These are phyloP conservation scores for Candida dajiaensis DNA, from an alignment of 805 yeast genomes.

Conservation along the genomic window DNA sequence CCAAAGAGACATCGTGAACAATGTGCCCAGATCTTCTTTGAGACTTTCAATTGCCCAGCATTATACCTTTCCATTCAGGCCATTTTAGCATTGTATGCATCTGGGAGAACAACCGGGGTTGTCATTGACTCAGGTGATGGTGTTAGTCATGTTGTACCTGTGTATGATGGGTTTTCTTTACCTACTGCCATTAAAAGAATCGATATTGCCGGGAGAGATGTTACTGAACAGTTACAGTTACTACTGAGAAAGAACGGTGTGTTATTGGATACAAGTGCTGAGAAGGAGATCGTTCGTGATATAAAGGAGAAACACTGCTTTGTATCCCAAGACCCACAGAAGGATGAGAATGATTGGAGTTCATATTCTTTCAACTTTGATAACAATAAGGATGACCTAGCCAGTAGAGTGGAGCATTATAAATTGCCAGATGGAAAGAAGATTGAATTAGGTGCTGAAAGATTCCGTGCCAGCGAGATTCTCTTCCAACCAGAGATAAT, in stretches of 20 bases:
- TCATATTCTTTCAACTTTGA: slow-evolving; percentile 11
- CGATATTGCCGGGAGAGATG: slow-evolving; percentile 82
- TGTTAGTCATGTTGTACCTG: slow-evolving; percentile 81
- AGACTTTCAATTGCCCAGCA: slow-evolving; percentile 82
- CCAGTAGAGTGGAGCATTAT: slow-evolving; percentile 30
- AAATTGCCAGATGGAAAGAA: slow-evolving; percentile 82
- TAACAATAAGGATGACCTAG: slow-evolving; percentile 5
- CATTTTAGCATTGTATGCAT: slow-evolving; percentile 76
- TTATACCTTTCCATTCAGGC: slow-evolving; percentile 93
- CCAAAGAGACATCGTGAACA: slow-evolving; percentile 80
- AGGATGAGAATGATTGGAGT: slow-evolving; percentile 48
- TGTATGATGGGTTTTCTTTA: slow-evolving; percentile 81
- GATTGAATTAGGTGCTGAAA: slow-evolving; percentile 58
- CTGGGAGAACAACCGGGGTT: slow-evolving; percentile 87
- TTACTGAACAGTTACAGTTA: slow-evolving; percentile 68
- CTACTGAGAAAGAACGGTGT: slow-evolving; percentile 69
- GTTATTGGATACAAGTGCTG: slow-evolving; percentile 62
- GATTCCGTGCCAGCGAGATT: slow-evolving; percentile 74
- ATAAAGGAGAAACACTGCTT: slow-evolving; percentile 75
- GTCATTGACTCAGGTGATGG: slow-evolving; percentile 94
- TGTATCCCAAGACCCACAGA: slow-evolving; percentile 48
- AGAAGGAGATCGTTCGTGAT: slow-evolving; percentile 70
- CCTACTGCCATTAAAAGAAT: slow-evolving; percentile 66
- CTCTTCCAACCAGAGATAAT: slow-evolving; percentile 72
- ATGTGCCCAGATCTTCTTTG: slow-evolving; percentile 90